Evolutionary conservation across 257 asterid genomes (phyloP).

Genomic region (Solanum pennellii): DNA sequence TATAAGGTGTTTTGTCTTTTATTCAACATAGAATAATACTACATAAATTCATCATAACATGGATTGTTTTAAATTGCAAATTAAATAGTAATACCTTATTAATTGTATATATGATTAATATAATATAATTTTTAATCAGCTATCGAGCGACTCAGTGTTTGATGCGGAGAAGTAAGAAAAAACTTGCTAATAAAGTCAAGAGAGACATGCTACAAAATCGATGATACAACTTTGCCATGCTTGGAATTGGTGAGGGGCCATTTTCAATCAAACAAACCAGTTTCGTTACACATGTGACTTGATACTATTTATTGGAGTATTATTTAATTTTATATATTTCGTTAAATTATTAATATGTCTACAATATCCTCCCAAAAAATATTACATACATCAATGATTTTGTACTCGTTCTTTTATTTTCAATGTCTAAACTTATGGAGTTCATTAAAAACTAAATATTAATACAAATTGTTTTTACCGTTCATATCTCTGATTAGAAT

Average conservation of each 20-base stretch:
- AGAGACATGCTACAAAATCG: background rate
- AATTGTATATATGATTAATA: background rate
- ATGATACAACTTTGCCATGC: background rate
- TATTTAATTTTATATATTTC: background rate
- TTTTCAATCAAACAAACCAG: conserved; percentile 4
- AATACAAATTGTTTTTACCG: background rate
- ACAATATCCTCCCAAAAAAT: background rate
- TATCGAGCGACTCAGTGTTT: background rate
- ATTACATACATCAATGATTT: background rate
- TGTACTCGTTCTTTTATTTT: background rate
- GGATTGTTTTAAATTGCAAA: background rate
- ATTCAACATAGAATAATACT: no score
- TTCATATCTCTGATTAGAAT: background rate
- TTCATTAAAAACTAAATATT: background rate
- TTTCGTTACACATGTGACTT: background rate
- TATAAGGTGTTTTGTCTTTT: background rate
- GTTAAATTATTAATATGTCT: background rate
- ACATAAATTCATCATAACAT: background rate
- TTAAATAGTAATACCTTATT: fast-evolving
- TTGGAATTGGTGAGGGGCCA: conserved; percentile 7
- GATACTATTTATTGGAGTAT: background rate
- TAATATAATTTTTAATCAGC: background rate
- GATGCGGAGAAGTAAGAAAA: background rate
- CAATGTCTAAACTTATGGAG: background rate
- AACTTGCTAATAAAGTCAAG: background rate